Base-by-base conservation (phyloP, 2,329 filamentous ascomycete species). In the Aureobasidium sp. region DNA sequence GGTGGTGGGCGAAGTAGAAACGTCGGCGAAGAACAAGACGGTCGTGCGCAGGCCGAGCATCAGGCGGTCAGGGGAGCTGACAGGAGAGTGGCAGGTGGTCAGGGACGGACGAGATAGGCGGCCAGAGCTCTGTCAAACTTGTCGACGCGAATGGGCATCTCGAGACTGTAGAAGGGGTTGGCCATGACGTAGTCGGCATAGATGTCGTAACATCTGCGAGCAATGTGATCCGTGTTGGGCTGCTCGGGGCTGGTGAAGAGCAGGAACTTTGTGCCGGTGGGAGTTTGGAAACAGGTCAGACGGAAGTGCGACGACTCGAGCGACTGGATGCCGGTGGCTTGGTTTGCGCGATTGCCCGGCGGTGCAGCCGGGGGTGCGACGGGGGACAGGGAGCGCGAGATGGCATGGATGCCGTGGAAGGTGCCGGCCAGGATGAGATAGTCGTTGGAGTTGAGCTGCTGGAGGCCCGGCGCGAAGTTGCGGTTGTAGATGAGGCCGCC, bases 101-200 rank as follows among this genome's bases (percentile, higher is more conserved):
- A 68, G 27, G 71, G 71, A 60, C 71, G 63, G 43, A 71, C 67
- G 49, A 73, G 60, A 65, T 73, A 73, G 27, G 64, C 66, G 11
- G 64, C 69, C 59, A 73, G 50, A 23, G 69, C 90, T 67, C 92
- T 81, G 73, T 99, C 94, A 77, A 96, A 99, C 67, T 90, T 88
- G 71, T 97, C 94, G 75, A 94, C 96, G 63, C 94, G 82, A 58
- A 99, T 85, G 7, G 94, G 94, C 92, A 97, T 99, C 77, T 99
- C 94, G 61, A 96, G 80, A 70, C 94, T 92, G 76, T 97, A 97
- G 71, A 99, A 99, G 0, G 94, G 94, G 74, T 99, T 99, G 81
- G 97, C 99, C 90, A 96, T 97, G 67, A 99, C 94, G 73, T 90
- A 97, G 74, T 99, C 94, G 54, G 90, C 84, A 77, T 97, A 99